Evolutionary conservation across 805 yeast genomes (phyloP).

Genomic region (Cyberlindnera euphorbiiphila): DNA sequence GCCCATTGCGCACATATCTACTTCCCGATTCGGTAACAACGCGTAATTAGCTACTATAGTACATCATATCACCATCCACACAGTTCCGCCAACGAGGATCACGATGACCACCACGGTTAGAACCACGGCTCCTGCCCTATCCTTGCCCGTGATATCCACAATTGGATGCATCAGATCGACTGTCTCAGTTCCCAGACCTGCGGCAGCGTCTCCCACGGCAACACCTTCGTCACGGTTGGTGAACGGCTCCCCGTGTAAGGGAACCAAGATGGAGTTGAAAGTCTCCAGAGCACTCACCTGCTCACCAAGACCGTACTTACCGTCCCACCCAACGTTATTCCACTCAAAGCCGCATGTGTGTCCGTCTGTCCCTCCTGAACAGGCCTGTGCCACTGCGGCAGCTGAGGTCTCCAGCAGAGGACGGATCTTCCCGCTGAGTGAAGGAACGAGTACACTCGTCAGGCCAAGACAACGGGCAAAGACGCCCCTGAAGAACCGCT

Average conservation of each 20-base stretch:
- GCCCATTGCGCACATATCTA: too few species aligned
- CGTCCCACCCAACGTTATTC: constrained; percentile 59
- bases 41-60: not conserved
- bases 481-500: constrained; percentile 70
- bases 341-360: constrained; percentile 74
- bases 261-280: constrained; percentile 44
- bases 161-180: constrained; percentile 33
- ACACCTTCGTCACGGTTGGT: constrained; percentile 48
- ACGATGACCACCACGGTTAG: constrained; percentile 70
- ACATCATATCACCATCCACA: constrained; percentile 66
- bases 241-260: constrained; percentile 45
- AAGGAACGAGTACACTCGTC: constrained; percentile 53
- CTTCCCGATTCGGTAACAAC: constrained; percentile 2
- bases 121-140: constrained; percentile 84
- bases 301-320: constrained; percentile 68
- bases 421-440: constrained; percentile 38
- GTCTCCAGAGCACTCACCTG: constrained; percentile 70
- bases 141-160: constrained; percentile 50
- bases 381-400: constrained; percentile 62
- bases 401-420: constrained; percentile 49
- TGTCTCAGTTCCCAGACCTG: constrained; percentile 41
- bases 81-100: constrained; percentile 55
- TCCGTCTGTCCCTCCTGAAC: constrained; percentile 71
- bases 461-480: constrained; percentile 60
- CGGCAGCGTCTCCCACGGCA: constrained; percentile 49